Conservation (phyloP, 495 filamentous ascomycete species). For the Talaromyces liani region DNA sequence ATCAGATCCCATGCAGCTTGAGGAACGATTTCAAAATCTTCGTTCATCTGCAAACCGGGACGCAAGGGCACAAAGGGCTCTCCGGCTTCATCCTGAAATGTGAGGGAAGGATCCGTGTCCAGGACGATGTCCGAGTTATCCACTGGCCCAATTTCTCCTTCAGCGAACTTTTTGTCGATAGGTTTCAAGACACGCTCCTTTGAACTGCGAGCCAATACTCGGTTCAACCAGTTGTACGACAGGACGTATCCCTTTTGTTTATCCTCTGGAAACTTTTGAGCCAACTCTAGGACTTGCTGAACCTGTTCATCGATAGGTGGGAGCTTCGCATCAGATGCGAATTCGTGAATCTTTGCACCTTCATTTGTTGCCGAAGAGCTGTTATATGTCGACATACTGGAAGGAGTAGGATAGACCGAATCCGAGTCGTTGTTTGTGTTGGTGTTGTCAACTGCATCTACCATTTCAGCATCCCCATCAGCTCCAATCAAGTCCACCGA, state of each 20-base stretch:
- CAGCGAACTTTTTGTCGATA: conserved; percentile 48
- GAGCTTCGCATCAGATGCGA: conserved; percentile 14
- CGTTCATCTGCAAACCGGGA: conserved; percentile 52
- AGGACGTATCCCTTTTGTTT: conserved; percentile 72
- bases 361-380: conserved; percentile 14
- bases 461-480: conserved; percentile 16
- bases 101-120: conserved; percentile 31
- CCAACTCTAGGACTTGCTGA: conserved; percentile 52
- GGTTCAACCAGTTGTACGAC: conserved; percentile 68
- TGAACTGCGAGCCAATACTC: conserved; percentile 61
- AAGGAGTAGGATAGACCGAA: conserved; percentile 22
- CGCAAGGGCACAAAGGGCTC: conserved; percentile 69
- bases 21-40: conserved; percentile 74
- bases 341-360: conserved; percentile 13
- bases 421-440: conserved; percentile 12
- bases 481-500: conserved; percentile 18
- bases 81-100: conserved; percentile 45
- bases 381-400: conserved; percentile 24
- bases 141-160: conserved; percentile 68
- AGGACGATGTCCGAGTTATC: conserved; percentile 69
- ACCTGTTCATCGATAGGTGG: conserved; percentile 76
- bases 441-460: conserved; percentile 12
- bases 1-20: conserved; percentile 75
- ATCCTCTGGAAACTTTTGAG: conserved; percentile 47
- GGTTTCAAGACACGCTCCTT: conserved; percentile 41